phyloP scores from a whole-genome alignment of 2,329 filamentous ascomycete species.

The Lizonia empirigonia region DNA sequence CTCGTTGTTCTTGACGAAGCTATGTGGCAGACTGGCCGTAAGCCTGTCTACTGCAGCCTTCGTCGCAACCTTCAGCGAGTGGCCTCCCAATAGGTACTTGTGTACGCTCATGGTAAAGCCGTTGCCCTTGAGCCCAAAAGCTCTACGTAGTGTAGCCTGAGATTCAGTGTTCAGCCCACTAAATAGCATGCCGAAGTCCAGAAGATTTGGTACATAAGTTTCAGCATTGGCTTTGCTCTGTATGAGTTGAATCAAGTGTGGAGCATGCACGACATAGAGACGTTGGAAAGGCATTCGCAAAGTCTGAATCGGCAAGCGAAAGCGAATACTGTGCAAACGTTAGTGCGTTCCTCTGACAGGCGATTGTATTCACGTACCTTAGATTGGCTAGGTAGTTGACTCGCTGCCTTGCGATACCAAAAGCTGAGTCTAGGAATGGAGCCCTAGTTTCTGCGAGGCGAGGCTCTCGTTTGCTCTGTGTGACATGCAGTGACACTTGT shows the following conservation, averaged over 20 bases:
- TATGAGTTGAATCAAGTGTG: conserved; percentile 45
- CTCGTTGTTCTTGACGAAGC: conserved; percentile 3
- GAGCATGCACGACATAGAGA: conserved; percentile 51
- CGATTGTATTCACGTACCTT: background rate
- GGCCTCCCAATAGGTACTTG: conserved; percentile 42
- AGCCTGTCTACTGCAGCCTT: conserved; percentile 43
- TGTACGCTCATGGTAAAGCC: conserved; percentile 46
- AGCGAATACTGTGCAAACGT: conserved; percentile 12
- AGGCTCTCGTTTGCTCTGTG: conserved; percentile 4
- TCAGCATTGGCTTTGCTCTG: conserved; percentile 49
- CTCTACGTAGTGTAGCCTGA: conserved; percentile 20
- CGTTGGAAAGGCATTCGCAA: conserved; percentile 50
- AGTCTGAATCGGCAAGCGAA: conserved; percentile 48
- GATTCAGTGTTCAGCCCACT: conserved; percentile 31
- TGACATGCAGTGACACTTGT: background rate
- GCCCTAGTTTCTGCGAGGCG: background rate
- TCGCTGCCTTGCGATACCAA: conserved; percentile 5
- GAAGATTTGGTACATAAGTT: conserved; percentile 48
- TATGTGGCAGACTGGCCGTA: conserved; percentile 26
- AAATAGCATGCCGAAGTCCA: conserved; percentile 40
- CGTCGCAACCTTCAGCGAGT: conserved; percentile 46
- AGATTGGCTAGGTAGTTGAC: conserved; percentile 1
- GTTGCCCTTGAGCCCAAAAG: conserved; percentile 46
- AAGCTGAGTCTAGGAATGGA: conserved; percentile 1
- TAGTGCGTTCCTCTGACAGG: background rate